Percentiles rank a stretch among this genome's conserved stretches.
These are phyloP conservation scores for Dalbergia oliveri DNA, from an alignment of 306 rosid species.

Conservation along the genomic window DNA sequence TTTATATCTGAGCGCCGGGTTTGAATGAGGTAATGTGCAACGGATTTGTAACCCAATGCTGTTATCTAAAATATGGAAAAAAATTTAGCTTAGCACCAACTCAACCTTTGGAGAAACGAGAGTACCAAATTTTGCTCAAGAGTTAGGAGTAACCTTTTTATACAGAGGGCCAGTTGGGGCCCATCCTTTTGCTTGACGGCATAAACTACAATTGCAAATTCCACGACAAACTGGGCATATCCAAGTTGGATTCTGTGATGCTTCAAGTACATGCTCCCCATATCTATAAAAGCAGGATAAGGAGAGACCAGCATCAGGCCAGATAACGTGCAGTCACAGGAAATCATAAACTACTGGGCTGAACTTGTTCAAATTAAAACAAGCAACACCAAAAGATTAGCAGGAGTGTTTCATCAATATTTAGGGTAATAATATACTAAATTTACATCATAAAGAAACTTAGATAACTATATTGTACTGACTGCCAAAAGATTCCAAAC, in stretches of 20 bases:
- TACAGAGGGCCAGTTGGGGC: constrained; percentile 82
- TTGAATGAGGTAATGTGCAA: constrained; percentile 94
- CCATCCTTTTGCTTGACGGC: constrained; percentile 94
- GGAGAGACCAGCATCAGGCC: neutral
- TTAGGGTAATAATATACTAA: constrained; percentile 2
- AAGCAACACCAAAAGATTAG: neutral
- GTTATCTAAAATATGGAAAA: constrained; percentile 59
- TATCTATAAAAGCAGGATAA: constrained; percentile 60
- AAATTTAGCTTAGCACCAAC: constrained; percentile 41
- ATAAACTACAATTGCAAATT: constrained; percentile 97
- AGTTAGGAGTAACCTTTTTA: constrained; percentile 68
- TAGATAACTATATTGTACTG: neutral
- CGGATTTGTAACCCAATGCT: constrained; percentile 81
- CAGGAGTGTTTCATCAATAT: neutral
- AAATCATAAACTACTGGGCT: constrained; percentile 2
- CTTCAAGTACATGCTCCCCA: constrained; percentile 96
- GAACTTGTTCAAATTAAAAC: constrained; percentile 17
- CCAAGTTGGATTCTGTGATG: constrained; percentile 75
- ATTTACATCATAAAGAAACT: constrained; percentile 19
- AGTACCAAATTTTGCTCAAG: constrained; percentile 35
- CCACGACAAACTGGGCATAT: constrained; percentile 91
- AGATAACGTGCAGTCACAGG: neutral
- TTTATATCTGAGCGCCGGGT: constrained; percentile 59
- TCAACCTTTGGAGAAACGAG: neutral
- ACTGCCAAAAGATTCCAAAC: neutral